A percentile compares a stretch with the other conserved stretches of the same genome.
Evolutionary conservation across 2,329 filamentous ascomycete genomes (phyloP).

Genomic region (Pyricularia pennisetigena): DNA sequence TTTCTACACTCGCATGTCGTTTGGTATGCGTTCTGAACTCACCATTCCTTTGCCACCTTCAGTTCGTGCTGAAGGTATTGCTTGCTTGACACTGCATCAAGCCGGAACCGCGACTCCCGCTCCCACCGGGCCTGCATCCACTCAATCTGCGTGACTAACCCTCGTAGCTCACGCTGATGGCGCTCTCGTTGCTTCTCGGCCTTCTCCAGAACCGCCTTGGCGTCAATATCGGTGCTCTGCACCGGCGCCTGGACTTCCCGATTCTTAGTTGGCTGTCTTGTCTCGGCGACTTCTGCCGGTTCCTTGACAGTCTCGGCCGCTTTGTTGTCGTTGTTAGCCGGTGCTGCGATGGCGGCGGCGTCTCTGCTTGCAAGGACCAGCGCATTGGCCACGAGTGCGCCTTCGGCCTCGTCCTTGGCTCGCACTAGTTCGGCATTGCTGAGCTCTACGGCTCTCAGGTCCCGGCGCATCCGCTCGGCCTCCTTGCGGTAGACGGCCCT

Average conservation of each 20-base stretch:
- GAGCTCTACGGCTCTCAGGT: slow-evolving; percentile 25
- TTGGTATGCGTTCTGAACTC: slow-evolving; percentile 31
- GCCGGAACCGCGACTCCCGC: slow-evolving; percentile 71
- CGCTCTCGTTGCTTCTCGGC: slow-evolving; percentile 17
- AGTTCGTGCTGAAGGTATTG: slow-evolving; percentile 70
- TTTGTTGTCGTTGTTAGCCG: background rate
- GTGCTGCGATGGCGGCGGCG: slow-evolving; percentile 3
- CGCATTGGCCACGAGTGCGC: slow-evolving; percentile 10
- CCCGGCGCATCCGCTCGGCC: slow-evolving; percentile 43
- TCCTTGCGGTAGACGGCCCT: slow-evolving; percentile 44
- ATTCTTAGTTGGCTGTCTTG: background rate
- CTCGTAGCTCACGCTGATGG: slow-evolving; percentile 68
- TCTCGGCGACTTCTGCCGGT: background rate
- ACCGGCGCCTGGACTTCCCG: background rate
- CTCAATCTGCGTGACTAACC: slow-evolving; percentile 79
- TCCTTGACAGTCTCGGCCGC: background rate
- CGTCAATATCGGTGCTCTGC: background rate
- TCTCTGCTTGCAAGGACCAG: slow-evolving; percentile 16
- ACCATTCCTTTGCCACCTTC: slow-evolving; percentile 84
- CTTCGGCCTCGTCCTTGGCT: slow-evolving; percentile 9
- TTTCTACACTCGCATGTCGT: slow-evolving; percentile 1
- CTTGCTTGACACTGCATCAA: slow-evolving; percentile 79
- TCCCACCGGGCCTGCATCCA: slow-evolving; percentile 77
- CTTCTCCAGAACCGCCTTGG: slow-evolving; percentile 1
- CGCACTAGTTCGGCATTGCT: background rate